Evolutionary conservation across 495 filamentous ascomycete genomes (phyloP).

Genomic region (Tuber calosporum): DNA sequence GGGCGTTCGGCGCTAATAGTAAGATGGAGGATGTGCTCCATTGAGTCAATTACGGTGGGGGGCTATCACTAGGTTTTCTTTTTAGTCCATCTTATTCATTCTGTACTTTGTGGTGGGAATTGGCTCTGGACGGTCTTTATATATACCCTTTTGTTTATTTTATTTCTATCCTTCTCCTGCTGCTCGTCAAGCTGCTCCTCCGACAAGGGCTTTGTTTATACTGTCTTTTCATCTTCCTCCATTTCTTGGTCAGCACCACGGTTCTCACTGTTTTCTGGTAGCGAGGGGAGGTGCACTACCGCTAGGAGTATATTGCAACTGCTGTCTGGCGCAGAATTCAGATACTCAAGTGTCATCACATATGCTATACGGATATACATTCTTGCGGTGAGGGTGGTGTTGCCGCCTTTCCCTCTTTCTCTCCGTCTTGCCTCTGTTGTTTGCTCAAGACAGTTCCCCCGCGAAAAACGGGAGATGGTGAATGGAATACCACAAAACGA

Average conservation of each 20-base stretch:
- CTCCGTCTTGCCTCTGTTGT: neutral
- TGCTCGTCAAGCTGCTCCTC: neutral
- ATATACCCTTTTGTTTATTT: slow-evolving; percentile 5
- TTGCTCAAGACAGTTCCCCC: neutral
- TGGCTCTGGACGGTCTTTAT: neutral
- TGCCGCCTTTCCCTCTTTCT: neutral
- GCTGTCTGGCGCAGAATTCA: neutral
- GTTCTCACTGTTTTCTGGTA: neutral
- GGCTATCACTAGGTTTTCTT: neutral
- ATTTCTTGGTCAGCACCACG: neutral
- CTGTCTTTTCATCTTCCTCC: neutral
- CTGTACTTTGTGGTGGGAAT: neutral
- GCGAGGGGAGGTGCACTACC: neutral
- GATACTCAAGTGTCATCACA: neutral
- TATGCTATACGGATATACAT: neutral
- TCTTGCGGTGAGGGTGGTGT: neutral
- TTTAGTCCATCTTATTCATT: neutral
- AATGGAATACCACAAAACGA: neutral
- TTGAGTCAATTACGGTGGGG: neutral
- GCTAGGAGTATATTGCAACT: neutral
- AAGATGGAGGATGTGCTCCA: neutral
- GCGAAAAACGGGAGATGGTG: neutral
- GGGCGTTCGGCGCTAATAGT: neutral
- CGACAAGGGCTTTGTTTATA: neutral
- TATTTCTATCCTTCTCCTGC: neutral